Conservation (phyloP, 345 rosid genomes). For the Mangifera indica region DNA sequence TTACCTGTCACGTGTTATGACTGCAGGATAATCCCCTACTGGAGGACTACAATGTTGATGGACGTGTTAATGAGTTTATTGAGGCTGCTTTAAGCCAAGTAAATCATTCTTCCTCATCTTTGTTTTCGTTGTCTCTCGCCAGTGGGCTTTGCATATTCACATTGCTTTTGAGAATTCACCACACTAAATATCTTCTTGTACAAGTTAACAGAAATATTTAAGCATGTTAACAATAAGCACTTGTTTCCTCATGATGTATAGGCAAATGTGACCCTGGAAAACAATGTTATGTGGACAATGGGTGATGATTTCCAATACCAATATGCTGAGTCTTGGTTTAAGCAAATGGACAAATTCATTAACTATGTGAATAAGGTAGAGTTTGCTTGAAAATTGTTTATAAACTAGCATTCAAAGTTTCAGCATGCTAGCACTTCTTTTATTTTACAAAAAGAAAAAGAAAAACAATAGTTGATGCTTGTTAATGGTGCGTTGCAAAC, state of each 20-base stretch:
- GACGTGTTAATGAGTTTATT: conserved; percentile 57
- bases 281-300: conserved; percentile 97
- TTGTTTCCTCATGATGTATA: conserved; percentile 15
- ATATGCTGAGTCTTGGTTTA: conserved; percentile 91
- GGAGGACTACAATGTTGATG: conserved; percentile 58
- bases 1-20: conserved; percentile 9
- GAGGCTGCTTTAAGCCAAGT: conserved; percentile 67
- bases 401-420: background rate
- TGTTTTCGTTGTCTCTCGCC: background rate
- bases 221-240: too few species aligned
- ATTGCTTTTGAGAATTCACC: background rate
- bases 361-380: conserved; percentile 85
- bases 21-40: conserved; percentile 66
- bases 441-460: too few species aligned
- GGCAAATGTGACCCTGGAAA: conserved; percentile 76
- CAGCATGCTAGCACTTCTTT: background rate
- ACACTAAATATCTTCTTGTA: background rate
- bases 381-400: conserved; percentile 4
- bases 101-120: conserved; percentile 15
- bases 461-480: background rate
- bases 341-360: conserved; percentile 86
- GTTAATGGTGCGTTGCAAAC: background rate
- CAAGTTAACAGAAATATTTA: too few species aligned
- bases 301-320: conserved; percentile 93
- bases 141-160: background rate